These are phyloP conservation scores for Adansonia madagascariensis DNA, from an alignment of 441 rosid species.

Conservation along the genomic window DNA sequence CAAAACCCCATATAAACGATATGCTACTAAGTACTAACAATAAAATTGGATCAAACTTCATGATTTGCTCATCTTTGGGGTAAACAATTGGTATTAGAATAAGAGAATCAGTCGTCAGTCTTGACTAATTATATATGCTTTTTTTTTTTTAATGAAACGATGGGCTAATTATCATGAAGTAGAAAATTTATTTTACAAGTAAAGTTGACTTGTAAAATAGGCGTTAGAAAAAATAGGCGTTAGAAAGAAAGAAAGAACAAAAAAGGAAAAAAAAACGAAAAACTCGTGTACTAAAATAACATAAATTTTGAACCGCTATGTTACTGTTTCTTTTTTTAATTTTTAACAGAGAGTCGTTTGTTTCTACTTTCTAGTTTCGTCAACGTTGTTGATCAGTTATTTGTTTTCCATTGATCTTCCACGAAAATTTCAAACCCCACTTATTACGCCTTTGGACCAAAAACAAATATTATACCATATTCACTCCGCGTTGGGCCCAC, in stretches of 20 bases:
- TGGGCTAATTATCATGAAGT: neutral
- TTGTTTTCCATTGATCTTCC: neutral
- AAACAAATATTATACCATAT: neutral
- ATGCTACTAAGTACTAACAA: too few species aligned
- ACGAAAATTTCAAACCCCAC: neutral
- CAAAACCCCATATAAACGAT: too few species aligned
- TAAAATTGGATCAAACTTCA: too few species aligned
- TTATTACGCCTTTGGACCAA: neutral
- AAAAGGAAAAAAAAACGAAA: neutral
- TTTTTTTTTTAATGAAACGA: too few species aligned
- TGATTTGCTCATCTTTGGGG: too few species aligned
- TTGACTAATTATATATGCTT: too few species aligned
- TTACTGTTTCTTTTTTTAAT: neutral
- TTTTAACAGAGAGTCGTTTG: neutral
- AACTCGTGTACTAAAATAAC: neutral
- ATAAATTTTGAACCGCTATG: too few species aligned
- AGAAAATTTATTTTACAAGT: neutral
- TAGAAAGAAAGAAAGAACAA: too few species aligned
- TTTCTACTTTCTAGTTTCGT: neutral
- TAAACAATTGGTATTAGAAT: too few species aligned
- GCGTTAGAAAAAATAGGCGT: neutral
- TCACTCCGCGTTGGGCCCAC: conserved; percentile 32
- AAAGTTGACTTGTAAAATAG: neutral
- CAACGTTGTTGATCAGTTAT: neutral
- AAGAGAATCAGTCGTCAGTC: too few species aligned